A percentile compares a stretch with the other conserved stretches of the same genome.
Conservation (phyloP, 1,284 basidiomycete species). For the Ustanciosporium gigantosporum region DNA sequence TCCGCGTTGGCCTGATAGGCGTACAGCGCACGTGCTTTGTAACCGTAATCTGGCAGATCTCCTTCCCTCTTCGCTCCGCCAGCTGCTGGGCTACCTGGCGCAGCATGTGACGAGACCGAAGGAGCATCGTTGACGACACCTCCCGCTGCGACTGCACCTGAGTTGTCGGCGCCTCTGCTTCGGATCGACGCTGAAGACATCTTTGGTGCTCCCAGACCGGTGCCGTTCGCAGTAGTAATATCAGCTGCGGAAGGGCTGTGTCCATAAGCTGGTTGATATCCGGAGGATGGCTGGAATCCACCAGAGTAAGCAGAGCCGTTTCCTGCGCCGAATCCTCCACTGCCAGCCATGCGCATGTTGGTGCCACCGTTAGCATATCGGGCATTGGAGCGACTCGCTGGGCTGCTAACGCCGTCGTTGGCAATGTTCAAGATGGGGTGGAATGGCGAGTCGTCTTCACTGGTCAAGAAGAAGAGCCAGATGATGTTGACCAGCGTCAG, state of each 20-base stretch:
- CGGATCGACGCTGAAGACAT: slow-evolving; percentile 24
- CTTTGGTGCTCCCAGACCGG: slow-evolving; percentile 28
- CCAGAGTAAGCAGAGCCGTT: slow-evolving; percentile 34
- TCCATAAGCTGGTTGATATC: slow-evolving; percentile 53
- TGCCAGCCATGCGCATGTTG: slow-evolving; percentile 21
- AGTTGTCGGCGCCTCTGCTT: slow-evolving; percentile 8
- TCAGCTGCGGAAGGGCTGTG: slow-evolving; percentile 53
- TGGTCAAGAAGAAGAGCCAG: slow-evolving; percentile 94
- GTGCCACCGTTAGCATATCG: slow-evolving; percentile 5
- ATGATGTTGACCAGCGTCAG: slow-evolving; percentile 81
- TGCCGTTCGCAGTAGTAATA: slow-evolving; percentile 39
- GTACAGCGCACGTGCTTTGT: slow-evolving; percentile 85
- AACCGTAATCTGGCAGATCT: slow-evolving; percentile 59
- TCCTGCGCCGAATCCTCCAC: slow-evolving; percentile 27
- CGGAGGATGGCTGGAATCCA: slow-evolving; percentile 21
- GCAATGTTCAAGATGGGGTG: slow-evolving; percentile 84
- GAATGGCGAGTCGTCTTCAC: slow-evolving; percentile 85
- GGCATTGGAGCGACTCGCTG: slow-evolving; percentile 66
- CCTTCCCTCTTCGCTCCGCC: slow-evolving; percentile 2
- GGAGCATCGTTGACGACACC: slow-evolving; percentile 17
- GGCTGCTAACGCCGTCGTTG: slow-evolving; percentile 80
- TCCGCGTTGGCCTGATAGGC: slow-evolving; percentile 87
- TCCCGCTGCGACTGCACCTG: slow-evolving; percentile 4
- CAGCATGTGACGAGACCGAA: slow-evolving; percentile 23
- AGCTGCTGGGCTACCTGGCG: slow-evolving; percentile 4